Evolutionary conservation across 2,329 filamentous ascomycete genomes (phyloP).

Genomic region (Hymenoscyphus infarciens): DNA sequence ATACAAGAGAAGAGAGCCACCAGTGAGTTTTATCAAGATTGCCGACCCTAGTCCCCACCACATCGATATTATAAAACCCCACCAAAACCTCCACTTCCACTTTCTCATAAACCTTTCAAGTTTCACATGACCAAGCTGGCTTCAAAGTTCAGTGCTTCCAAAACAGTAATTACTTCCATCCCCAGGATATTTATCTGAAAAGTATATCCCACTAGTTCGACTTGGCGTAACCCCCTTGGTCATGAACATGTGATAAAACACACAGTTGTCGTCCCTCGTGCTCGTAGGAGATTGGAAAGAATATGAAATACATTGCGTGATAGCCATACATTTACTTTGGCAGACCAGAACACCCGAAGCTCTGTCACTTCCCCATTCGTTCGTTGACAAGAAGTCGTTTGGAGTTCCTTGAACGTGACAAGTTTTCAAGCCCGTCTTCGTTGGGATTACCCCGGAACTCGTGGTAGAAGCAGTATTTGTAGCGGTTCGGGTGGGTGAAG

Average conservation of each 20-base stretch:
- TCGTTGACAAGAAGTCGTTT: constrained; percentile 6
- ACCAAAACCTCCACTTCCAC: not conserved
- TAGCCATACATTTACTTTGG: constrained; percentile 18
- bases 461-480: constrained; percentile 5
- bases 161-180: constrained; percentile 22
- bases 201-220: constrained; percentile 17
- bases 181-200: constrained; percentile 23
- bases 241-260: constrained; percentile 17
- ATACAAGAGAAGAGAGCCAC: too few relatives aligned
- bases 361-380: constrained; percentile 5
- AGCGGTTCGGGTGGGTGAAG: not conserved
- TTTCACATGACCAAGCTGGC: not conserved
- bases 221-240: constrained; percentile 12
- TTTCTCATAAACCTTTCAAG: not conserved
- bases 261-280: constrained; percentile 13
- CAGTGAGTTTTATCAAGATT: too few relatives aligned
- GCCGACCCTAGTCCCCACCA: not conserved
- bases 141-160: constrained; percentile 13
- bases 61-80: too few relatives aligned
- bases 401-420: constrained; percentile 18
- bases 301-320: constrained; percentile 17
- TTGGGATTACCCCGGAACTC: constrained; percentile 9
- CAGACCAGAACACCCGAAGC: constrained; percentile 15
- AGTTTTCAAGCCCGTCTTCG: constrained; percentile 14
- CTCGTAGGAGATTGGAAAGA: constrained; percentile 11